These are phyloP conservation scores for Dunaliella sp. DNA, from an alignment of 139 green algal genomes.

Conservation along the genomic window DNA sequence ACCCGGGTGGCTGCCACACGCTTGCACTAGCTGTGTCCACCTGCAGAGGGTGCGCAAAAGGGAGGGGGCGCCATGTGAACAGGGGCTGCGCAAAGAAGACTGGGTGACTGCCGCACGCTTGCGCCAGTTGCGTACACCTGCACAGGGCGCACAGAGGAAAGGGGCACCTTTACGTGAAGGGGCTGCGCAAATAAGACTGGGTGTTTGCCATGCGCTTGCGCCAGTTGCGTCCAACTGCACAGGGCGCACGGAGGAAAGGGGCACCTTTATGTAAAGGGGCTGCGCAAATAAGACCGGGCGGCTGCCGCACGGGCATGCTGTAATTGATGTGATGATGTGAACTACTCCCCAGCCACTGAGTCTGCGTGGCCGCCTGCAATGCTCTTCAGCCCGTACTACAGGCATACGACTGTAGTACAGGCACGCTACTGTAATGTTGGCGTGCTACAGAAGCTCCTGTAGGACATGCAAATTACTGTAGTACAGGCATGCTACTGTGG, in stretches of 20 bases:
- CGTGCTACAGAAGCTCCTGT: too few species aligned
- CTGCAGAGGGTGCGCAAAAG: neutral
- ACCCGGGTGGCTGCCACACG: neutral
- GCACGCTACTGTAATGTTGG: too few species aligned
- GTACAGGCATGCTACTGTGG: too few species aligned
- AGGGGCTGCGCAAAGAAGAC: neutral
- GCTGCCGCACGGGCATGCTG: neutral
- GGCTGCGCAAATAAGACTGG: neutral
- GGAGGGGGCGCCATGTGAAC: neutral
- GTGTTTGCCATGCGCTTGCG: neutral
- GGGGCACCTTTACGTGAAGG: neutral
- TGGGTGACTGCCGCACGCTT: neutral
- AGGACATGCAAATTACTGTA: too few species aligned
- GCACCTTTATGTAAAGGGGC: neutral
- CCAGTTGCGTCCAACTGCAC: neutral
- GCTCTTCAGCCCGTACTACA: too few species aligned
- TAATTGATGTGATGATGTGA: too few species aligned
- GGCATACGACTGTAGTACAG: too few species aligned
- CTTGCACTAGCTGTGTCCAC: neutral
- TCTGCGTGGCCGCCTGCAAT: too few species aligned
- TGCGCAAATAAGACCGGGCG: neutral
- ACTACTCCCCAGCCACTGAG: too few species aligned
- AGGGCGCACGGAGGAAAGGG: neutral
- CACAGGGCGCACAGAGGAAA: neutral
- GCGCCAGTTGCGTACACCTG: neutral